Conservation (phyloP, 148 eudicot species). For the Polygonum maritimum region DNA sequence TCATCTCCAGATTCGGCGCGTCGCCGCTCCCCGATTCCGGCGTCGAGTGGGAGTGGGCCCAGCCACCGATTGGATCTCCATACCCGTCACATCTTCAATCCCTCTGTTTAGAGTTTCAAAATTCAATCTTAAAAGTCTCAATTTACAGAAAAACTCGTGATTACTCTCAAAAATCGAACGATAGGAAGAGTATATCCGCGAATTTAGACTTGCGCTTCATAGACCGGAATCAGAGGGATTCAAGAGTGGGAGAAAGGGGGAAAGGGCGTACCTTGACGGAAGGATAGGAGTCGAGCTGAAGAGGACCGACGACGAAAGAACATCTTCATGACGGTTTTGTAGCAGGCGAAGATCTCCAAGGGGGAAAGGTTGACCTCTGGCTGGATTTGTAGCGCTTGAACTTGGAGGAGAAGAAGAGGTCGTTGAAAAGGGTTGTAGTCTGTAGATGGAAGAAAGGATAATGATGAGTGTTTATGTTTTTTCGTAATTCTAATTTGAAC, state of each 20-base stretch:
- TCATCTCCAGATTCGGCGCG: too few relatives aligned
- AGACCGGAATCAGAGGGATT: too few relatives aligned
- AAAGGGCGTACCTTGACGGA: conserved; percentile 36
- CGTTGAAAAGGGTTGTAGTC: too few relatives aligned
- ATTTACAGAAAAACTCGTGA: not conserved
- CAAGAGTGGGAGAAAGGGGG: not conserved
- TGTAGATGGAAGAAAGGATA: too few relatives aligned
- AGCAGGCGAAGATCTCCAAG: conserved; percentile 41
- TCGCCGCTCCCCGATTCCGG: too few relatives aligned
- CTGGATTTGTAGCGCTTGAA: conserved; percentile 55
- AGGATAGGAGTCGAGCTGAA: conserved; percentile 73
- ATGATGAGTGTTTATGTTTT: too few relatives aligned
- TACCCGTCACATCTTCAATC: too few relatives aligned
- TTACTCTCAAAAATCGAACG: not conserved
- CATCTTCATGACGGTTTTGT: conserved; percentile 64
- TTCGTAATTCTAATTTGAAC: too few relatives aligned
- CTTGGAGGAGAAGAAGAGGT: conserved; percentile 19
- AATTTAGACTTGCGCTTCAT: conserved; percentile 3
- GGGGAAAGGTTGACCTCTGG: conserved; percentile 52
- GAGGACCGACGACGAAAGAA: conserved; percentile 72
- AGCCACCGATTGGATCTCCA: too few relatives aligned
- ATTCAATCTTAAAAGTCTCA: not conserved
- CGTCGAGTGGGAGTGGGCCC: too few relatives aligned
- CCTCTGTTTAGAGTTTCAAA: not conserved
- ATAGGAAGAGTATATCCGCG: too few relatives aligned